Conservation (phyloP, 2,329 filamentous ascomycete species). For the Diaporthe sp. region DNA sequence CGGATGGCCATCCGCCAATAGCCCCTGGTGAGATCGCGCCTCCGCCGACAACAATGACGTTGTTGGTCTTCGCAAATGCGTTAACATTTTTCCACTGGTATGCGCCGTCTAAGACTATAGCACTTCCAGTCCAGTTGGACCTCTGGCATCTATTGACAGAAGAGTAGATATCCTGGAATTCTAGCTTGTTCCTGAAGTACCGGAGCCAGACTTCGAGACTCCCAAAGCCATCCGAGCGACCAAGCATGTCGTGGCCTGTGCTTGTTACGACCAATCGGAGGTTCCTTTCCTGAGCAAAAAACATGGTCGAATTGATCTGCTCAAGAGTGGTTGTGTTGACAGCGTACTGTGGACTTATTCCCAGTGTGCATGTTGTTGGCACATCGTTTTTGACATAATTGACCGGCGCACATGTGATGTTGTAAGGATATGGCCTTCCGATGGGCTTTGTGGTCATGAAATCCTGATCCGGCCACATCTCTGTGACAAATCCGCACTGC, state of each 20-base stretch:
- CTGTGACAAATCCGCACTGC: not conserved
- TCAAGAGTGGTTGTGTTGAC: conserved; percentile 43
- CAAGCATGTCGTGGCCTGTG: conserved; percentile 42
- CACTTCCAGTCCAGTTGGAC: not conserved
- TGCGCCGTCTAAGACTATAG: not conserved
- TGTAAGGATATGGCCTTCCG: not conserved
- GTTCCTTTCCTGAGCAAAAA: conserved; percentile 45
- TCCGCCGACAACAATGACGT: not conserved
- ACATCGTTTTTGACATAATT: not conserved
- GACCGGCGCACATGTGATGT: conserved; percentile 20
- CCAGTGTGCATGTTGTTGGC: conserved; percentile 40
- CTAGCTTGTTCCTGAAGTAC: conserved; percentile 33
- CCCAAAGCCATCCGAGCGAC: conserved; percentile 39
- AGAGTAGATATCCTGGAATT: not conserved
- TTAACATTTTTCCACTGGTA: conserved; percentile 26
- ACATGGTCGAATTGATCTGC: conserved; percentile 43
- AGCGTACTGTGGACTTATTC: conserved; percentile 43
- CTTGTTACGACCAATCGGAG: conserved; percentile 45
- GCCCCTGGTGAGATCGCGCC: conserved; percentile 55
- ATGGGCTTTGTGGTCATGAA: not conserved
- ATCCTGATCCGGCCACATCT: not conserved
- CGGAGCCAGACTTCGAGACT: conserved; percentile 43
- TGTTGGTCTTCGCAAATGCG: not conserved
- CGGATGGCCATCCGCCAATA: conserved; percentile 50
- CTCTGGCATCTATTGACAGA: not conserved